Conservation (phyloP, 2,329 filamentous ascomycete species). For the Plectosphaerella cucumerina region DNA sequence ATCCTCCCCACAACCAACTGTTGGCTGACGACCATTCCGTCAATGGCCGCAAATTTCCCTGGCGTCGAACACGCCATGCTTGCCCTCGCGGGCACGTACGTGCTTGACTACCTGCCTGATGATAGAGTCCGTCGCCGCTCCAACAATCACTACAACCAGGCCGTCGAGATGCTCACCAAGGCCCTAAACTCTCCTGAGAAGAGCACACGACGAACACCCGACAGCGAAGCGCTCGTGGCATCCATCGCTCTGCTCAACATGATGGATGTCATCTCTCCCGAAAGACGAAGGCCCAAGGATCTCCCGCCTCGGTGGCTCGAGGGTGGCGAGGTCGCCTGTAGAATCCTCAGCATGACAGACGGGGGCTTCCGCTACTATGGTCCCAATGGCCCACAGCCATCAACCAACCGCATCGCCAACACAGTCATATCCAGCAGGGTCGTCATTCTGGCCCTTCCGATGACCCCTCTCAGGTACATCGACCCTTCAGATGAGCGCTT, state of each 20-base stretch:
- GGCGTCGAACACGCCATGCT: slow-evolving; percentile 33
- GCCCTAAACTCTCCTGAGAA: background rate
- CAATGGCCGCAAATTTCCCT: slow-evolving; percentile 26
- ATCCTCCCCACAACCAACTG: slow-evolving; percentile 31
- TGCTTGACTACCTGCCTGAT: slow-evolving; percentile 33
- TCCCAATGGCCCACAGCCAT: slow-evolving; percentile 25
- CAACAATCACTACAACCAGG: slow-evolving; percentile 21
- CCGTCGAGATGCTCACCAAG: slow-evolving; percentile 26
- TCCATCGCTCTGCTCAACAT: slow-evolving; percentile 19
- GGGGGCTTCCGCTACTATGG: slow-evolving; percentile 31
- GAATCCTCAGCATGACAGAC: slow-evolving; percentile 28
- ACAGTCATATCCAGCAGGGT: slow-evolving; percentile 33
- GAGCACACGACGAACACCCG: background rate
- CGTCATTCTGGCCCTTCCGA: slow-evolving; percentile 33
- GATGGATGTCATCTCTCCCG: slow-evolving; percentile 24
- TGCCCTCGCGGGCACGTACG: slow-evolving; percentile 34
- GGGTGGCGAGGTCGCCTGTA: slow-evolving; percentile 29
- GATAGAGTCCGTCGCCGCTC: slow-evolving; percentile 24
- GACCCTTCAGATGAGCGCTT: slow-evolving; percentile 25
- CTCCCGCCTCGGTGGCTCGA: slow-evolving; percentile 31
- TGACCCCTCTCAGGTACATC: slow-evolving; percentile 25
- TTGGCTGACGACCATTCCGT: slow-evolving; percentile 34
- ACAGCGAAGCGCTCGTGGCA: slow-evolving; percentile 3
- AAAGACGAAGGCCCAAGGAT: slow-evolving; percentile 26
- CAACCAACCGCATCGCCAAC: slow-evolving; percentile 29